Conservation (phyloP, 2,329 filamentous ascomycete genomes). For the Nemania sp. region DNA sequence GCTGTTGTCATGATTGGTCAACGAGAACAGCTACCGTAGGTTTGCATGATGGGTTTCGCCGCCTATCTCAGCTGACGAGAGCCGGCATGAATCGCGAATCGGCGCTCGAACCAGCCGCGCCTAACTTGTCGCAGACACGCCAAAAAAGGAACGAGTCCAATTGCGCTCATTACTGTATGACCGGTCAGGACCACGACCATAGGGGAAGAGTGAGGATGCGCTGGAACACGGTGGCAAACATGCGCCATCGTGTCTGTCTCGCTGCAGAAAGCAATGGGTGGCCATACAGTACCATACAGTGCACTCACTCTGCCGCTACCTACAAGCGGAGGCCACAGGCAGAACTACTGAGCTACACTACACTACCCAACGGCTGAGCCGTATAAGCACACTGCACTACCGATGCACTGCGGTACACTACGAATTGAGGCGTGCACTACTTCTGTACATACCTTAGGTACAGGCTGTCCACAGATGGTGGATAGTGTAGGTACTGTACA, state of each 20-base stretch:
- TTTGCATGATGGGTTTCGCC: slow-evolving; percentile 2
- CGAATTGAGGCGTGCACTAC: too few species aligned
- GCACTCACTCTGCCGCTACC: neutral
- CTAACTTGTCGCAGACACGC: slow-evolving; percentile 15
- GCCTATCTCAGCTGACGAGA: slow-evolving; percentile 19
- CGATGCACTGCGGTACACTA: too few species aligned
- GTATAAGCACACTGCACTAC: too few species aligned
- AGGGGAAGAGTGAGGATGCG: neutral
- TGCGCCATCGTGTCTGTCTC: slow-evolving; percentile 3
- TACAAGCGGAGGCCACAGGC: too few species aligned
- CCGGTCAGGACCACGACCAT: neutral
- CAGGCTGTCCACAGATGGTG: neutral
- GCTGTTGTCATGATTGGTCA: neutral
- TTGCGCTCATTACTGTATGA: neutral
- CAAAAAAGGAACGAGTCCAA: neutral
- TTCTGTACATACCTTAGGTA: neutral
- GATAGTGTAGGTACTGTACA: neutral
- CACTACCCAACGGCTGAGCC: too few species aligned
- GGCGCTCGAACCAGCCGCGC: slow-evolving; percentile 12
- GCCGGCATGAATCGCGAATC: slow-evolving; percentile 15
- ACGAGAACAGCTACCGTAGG: neutral
- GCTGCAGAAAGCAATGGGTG: neutral
- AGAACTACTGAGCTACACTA: too few species aligned
- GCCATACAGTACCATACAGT: neutral
- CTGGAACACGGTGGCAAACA: slow-evolving; percentile 11